These are phyloP conservation scores for Fusarium cyanostomum DNA, from an alignment of 2,329 filamentous ascomycete genomes.

Conservation along the genomic window DNA sequence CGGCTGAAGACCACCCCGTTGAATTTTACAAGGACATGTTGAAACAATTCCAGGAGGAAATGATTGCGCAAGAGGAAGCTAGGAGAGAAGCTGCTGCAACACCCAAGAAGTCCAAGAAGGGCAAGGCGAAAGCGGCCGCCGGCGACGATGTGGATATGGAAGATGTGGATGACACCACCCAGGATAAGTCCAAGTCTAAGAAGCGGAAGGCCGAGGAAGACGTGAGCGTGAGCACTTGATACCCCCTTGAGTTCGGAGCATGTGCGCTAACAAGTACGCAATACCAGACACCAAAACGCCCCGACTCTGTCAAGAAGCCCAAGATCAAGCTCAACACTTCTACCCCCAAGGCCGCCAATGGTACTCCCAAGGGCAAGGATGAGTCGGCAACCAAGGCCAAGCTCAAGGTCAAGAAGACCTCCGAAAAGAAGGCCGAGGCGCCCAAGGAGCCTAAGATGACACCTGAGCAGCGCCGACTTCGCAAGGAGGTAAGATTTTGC, in stretches of 20 bases:
- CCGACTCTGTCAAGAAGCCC: slow-evolving; percentile 73
- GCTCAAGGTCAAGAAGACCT: slow-evolving; percentile 63
- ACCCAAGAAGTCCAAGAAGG: slow-evolving; percentile 55
- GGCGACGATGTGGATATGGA: slow-evolving; percentile 70
- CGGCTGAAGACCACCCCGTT: slow-evolving; percentile 79
- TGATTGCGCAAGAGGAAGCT: slow-evolving; percentile 64
- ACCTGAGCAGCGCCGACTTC: slow-evolving; percentile 64
- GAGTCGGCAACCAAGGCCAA: slow-evolving; percentile 64
- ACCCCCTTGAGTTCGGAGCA: neutral
- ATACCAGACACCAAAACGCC: slow-evolving; percentile 63
- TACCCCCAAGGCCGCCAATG: slow-evolving; percentile 29
- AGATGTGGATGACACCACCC: slow-evolving; percentile 64
- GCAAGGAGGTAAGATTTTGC: slow-evolving; percentile 63
- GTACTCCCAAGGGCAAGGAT: slow-evolving; percentile 60
- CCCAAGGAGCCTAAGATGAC: slow-evolving; percentile 67
- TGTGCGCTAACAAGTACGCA: slow-evolving; percentile 21
- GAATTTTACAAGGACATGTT: slow-evolving; percentile 86
- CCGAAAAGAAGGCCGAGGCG: slow-evolving; percentile 65
- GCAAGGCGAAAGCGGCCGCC: slow-evolving; percentile 58
- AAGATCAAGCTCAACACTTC: slow-evolving; percentile 72
- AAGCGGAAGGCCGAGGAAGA: slow-evolving; percentile 91
- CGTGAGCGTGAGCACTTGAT: slow-evolving; percentile 56
- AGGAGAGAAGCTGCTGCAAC: slow-evolving; percentile 53
- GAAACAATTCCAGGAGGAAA: slow-evolving; percentile 72
- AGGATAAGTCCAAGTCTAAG: slow-evolving; percentile 70